Evolutionary conservation across 176 grass and related monocot genomes (phyloP).

Genomic region (Ananas comosus): DNA sequence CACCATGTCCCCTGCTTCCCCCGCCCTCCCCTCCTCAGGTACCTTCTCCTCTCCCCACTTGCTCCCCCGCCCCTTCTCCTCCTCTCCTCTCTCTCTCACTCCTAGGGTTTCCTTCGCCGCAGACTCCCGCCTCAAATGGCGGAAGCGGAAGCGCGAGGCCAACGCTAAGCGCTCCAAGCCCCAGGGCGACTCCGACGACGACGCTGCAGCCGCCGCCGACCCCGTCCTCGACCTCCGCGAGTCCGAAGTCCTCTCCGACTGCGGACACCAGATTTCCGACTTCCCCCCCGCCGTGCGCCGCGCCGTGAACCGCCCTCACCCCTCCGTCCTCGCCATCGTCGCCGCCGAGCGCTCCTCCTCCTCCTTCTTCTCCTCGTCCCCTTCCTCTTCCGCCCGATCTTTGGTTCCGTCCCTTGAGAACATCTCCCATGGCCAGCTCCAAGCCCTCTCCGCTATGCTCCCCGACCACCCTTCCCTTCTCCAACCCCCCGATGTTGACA

Average conservation of each 20-base stretch:
- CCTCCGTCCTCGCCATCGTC: conserved; percentile 50
- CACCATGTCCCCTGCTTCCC: conserved; percentile 47
- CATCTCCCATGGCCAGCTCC: conserved; percentile 85
- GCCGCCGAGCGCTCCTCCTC: conserved; percentile 46
- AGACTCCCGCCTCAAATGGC: conserved; percentile 88
- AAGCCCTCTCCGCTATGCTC: conserved; percentile 58
- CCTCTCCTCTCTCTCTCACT: background rate
- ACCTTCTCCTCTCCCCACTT: conserved; percentile 3
- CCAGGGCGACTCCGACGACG: conserved; percentile 33
- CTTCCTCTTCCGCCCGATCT: background rate
- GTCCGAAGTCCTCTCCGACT: conserved; percentile 53
- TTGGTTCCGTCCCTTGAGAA: conserved; percentile 45
- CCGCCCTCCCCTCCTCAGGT: conserved; percentile 65
- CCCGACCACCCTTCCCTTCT: conserved; percentile 60
- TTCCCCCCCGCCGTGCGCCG: conserved; percentile 56
- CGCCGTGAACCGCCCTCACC: conserved; percentile 51
- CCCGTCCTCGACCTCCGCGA: conserved; percentile 48
- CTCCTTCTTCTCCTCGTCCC: background rate
- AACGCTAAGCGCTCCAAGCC: conserved; percentile 29
- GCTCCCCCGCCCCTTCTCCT: conserved; percentile 6
- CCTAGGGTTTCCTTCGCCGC: conserved; percentile 22
- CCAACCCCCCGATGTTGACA: conserved; percentile 47
- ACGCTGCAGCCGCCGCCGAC: conserved; percentile 28
- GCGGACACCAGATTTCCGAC: conserved; percentile 37
- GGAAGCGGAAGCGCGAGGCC: conserved; percentile 84